Base-by-base conservation (phyloP, 345 rosid species). In the Populus nigra region DNA sequence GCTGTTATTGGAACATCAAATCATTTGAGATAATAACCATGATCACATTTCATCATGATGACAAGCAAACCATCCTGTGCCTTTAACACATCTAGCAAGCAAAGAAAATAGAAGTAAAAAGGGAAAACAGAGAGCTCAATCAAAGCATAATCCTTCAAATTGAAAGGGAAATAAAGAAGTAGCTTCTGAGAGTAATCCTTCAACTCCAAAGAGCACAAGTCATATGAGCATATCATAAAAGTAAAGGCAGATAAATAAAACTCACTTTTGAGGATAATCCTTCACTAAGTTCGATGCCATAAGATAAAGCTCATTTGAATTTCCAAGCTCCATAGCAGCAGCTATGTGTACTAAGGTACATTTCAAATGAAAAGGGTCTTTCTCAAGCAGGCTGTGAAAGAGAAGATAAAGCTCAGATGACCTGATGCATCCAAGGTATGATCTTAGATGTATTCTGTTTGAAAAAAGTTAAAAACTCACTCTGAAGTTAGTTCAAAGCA, bases 201-300 rank as follows among this genome's bases (percentile, higher is more conserved):
- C 65, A 50, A 47, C 10, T 29, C 10, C 43, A 20, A 66, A 65
- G 35, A 65, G 16, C 57, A 69, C 20, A 38, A 15, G 4, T 15
- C 62, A 49, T n/a, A 53, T 4, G 16, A 50, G 17, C 8, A 31
- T 39, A 12, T 43, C 16, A 43, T 10, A 27, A n/a, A 33, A 31
- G 16, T 1, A 22, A 7, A 25, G 22, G 16, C 41, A 31, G 72
- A 17, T 5, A 62, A 63, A 20, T 45, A 11, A 33, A 73, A 77
- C 97, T 91, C 87, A 96, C 98, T 90, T 96, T 71, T 92, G 94
- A 77, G 98, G 98, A 80, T 93, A 87, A 86, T 96, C 98, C 89
- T 96, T 92, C 77, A 93, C 97, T 85, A 96, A 86, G 87, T 91
- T 96, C 84, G 97, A 93, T 10, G 99, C 91, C 97, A 93, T 92